phyloP scores from a whole-genome alignment of 345 rosid genomes.

The Eucalyptus paniculata region DNA sequence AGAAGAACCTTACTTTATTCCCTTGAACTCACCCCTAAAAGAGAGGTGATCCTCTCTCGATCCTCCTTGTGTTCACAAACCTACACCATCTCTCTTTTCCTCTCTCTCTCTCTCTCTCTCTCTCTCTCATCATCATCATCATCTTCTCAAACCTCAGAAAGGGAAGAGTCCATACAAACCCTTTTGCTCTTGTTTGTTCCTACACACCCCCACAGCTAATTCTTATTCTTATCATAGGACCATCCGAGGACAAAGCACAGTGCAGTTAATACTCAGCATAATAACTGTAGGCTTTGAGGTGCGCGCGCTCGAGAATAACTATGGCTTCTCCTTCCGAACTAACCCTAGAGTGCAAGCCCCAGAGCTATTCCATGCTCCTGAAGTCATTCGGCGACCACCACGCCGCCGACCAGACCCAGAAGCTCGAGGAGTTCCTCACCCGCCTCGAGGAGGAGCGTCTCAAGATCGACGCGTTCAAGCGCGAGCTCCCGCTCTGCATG shows the following conservation, averaged over 20 bases:
- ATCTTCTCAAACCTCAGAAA: constrained; percentile 11
- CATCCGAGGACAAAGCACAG: not conserved
- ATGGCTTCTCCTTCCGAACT: constrained; percentile 84
- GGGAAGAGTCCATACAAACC: constrained; percentile 7
- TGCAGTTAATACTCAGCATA: not conserved
- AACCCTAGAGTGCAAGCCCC: constrained; percentile 77
- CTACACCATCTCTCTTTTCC: constrained; percentile 18
- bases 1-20: constrained; percentile 31
- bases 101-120: not conserved
- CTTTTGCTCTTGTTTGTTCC: constrained; percentile 28
- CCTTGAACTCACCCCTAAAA: constrained; percentile 41
- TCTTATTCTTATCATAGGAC: not conserved
- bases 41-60: constrained; percentile 39
- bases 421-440: constrained; percentile 77
- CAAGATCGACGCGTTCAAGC: constrained; percentile 97
- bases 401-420: constrained; percentile 34
- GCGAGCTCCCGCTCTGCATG: constrained; percentile 99
- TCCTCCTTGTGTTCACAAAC: constrained; percentile 60
- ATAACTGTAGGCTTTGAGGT: not conserved
- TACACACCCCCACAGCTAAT: not conserved
- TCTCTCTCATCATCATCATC: not conserved
- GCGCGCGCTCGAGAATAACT: not conserved
- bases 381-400: constrained; percentile 71
- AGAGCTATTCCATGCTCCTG: constrained; percentile 77
- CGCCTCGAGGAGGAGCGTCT: constrained; percentile 86